Percentiles rank a stretch among this genome's conserved stretches.
These are phyloP conservation scores for Citrullus colocynthis DNA, from an alignment of 306 rosid genomes.

Conservation along the genomic window DNA sequence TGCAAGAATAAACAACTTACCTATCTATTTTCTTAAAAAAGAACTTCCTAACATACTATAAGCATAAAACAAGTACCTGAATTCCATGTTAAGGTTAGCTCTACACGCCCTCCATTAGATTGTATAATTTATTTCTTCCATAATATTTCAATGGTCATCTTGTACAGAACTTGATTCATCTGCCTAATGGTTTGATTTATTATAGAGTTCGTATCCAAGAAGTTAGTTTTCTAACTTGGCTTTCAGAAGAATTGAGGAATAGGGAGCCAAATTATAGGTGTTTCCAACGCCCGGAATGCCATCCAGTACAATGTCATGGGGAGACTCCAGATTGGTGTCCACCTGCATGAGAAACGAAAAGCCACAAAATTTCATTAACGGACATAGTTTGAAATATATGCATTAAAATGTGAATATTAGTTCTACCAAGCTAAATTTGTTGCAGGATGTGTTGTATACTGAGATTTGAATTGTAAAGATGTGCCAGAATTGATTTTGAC, in stretches of 20 bases:
- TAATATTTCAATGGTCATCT: not conserved
- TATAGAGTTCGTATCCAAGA: not conserved
- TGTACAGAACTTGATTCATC: not conserved
- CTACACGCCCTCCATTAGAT: not conserved
- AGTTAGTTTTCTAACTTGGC: constrained; percentile 31
- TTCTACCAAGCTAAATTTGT: not conserved
- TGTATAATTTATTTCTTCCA: constrained; percentile 2
- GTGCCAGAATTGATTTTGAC: not conserved
- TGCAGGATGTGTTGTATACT: not conserved
- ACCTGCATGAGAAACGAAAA: constrained; percentile 32
- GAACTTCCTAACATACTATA: not conserved
- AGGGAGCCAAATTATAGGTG: constrained; percentile 61
- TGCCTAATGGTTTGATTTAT: constrained; percentile 1
- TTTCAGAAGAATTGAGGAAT: constrained; percentile 75
- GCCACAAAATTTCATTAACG: not conserved
- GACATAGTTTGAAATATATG: not conserved
- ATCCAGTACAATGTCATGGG: constrained; percentile 51
- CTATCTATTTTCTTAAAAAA: not conserved
- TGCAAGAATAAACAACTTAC: not conserved
- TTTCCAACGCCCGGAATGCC: constrained; percentile 41
- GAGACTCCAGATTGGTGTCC: constrained; percentile 65
- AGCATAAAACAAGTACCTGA: not conserved
- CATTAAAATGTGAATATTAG: not conserved
- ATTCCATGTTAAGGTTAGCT: not conserved
- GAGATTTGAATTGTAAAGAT: not conserved